Evolutionary conservation across 257 asterid species (phyloP), one percentile per base, ranked within the genome.

Genomic region (Apocynum venetum): DNA sequence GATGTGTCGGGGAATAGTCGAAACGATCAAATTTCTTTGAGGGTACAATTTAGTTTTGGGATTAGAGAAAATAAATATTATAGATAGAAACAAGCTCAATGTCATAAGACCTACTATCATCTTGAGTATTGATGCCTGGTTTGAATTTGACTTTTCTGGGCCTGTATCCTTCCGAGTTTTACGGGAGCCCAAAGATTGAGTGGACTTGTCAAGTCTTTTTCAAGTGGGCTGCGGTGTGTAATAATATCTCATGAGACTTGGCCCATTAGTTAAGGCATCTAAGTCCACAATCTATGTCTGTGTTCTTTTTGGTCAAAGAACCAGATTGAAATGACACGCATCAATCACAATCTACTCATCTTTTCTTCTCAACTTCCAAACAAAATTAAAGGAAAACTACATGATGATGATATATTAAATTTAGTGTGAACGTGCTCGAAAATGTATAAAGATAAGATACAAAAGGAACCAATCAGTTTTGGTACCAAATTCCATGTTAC

Each of bases 401-500:
- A 57, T 43, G 10, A 77, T 40, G 36, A 57, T 43, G 10, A 77
- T 40, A 46, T 31, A 35, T 20, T 44, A 67, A 48, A 19, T 40
- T 19, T 43, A 2, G 6, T 35, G 76, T 9, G 11, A 64, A n/a
- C 4, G 6, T 31, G 49, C 31, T n/a, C 8, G 20, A 41, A 46
- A 35, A 77, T 25, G 17, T 25, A 48, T 5, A 36, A 31, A 10
- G 15, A 71, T 9, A 78, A 72, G 55, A 72, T 68, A 68, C 53
- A 71, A 48, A 44, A 20, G 77, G 57, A n/a, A 61, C 61, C 73
- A 43, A 68, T 64, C 25, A 48, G 77, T 71, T 36, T 36, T 60
- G 55, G 73, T 11, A 51, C 55, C 67, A 72, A 70, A n/a, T 35
- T 20, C 36, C 19, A 59, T 60, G 68, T 77, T 67, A 81, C 81